Base-by-base conservation (phyloP, 306 rosid genomes). In the Vigna hirtella region DNA sequence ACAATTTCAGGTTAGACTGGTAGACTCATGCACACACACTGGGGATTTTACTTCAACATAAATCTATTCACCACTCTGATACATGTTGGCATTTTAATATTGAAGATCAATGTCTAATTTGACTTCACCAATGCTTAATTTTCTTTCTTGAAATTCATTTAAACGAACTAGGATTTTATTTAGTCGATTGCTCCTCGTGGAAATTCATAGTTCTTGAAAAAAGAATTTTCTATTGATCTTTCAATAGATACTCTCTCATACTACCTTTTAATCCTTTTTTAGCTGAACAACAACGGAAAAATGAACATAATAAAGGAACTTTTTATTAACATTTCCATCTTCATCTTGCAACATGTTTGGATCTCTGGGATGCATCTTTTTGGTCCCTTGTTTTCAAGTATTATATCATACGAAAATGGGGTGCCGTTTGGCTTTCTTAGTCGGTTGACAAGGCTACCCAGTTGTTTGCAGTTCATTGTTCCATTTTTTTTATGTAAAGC, bases 1-100 rank as follows among this genome's bases (percentile, higher is more conserved):
- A 71, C 99, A 92, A 74, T 91, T 93, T 86, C 96, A 93, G 98
- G 98, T 90, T 84, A 79, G 90, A 66, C 75, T 40, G 58, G 12
- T 66, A 55, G 63, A 63, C 79, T 9, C 26, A 48, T 65, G 68
- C 28, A 64, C 55, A 64, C 26, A 64, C 55, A 70, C 18, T 65
- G 34, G 66, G 48, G 12, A 70, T 76, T 82, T 70, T 76, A 74
- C 62, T 81, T 72, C 57, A 66, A 48, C 57, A 30, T 30, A 30
- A 38, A 70, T 55, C 30, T 52, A 24, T 63, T 77, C 45, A 34
- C 64, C 72, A 16, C 58, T 64, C 20, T 63, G 43, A 67, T 67
- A 55, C 11, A 11, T 72, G 55, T 50, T 72, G 36, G 45, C 67
- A 1, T 70, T 70, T 55, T 14, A 36, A 7, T 40, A 11, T 76